Base-by-base conservation (phyloP, 192 early-diverging fungal species). In the Backusella australiensis region DNA sequence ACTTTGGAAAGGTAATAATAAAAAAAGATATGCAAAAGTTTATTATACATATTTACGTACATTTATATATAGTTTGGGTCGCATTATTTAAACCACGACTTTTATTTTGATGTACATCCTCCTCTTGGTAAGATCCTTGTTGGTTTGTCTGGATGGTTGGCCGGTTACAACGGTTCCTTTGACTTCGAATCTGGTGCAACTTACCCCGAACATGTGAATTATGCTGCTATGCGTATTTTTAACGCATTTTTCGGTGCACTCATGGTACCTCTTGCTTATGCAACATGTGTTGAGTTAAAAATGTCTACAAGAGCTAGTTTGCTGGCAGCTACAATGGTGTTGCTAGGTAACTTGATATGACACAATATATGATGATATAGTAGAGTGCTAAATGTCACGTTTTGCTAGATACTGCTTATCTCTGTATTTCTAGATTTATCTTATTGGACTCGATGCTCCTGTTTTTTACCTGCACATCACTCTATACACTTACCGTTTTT, bases 41-140 rank as follows among this genome's bases (percentile, higher is more conserved):
- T 71, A 63, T 34, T 44, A 69, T 26, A 52, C 23, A 52, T 11
- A 36, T 39, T 26, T 15, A 34, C 69, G 38, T 69, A 21, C 29
- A 38, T 67, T 67, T 34, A 63, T 90, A 97, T 44, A 63, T 90
- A 98, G 89, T 99, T 99, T 84, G 98, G 92, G 11, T 94, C 93
- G 8, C 85, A 96, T 81, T 99, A 99, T 84, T 80, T 99, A 67
- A 97, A 99, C 71, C 83, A 88, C 26, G 93, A 94, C 39, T 99
- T 98, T 78, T 99, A 98, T 80, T 96, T 96, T 77, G 98, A 99
- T 84, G 97, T 99, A 1, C 98, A 99, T 81, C 98, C 98, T 35
- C 97, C 98, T 6, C 84, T 98, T 74, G 97, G 97, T 66, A 99
- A 99, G 86, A 98, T 98, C 88, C 86, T 99, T 29, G 89, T 96